phyloP scores from a whole-genome alignment of 2,329 filamentous ascomycete species.

The Knufia fluminis region DNA sequence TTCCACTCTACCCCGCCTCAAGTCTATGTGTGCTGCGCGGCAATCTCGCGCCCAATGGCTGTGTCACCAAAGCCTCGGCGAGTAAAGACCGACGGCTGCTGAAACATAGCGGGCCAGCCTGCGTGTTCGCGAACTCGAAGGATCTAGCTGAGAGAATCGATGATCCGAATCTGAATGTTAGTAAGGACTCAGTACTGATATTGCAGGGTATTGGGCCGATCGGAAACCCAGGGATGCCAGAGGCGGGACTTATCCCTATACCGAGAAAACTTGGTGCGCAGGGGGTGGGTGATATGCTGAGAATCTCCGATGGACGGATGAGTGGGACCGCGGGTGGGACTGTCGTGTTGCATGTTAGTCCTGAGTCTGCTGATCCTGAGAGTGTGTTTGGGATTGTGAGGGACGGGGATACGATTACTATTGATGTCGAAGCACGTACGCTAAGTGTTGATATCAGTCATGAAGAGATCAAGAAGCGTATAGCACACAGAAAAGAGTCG shows the following conservation, averaged over 20 bases:
- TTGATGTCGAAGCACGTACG: slow-evolving; percentile 35
- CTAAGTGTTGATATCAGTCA: slow-evolving; percentile 36
- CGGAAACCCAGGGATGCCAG: slow-evolving; percentile 46
- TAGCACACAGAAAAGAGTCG: slow-evolving; percentile 24
- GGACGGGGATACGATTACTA: slow-evolving; percentile 41
- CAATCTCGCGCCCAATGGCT: slow-evolving; percentile 41
- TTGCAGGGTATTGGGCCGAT: slow-evolving; percentile 43
- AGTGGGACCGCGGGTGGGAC: slow-evolving; percentile 48
- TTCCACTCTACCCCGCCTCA: slow-evolving; percentile 38
- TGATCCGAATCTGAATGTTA: slow-evolving; percentile 35
- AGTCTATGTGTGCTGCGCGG: slow-evolving; percentile 39
- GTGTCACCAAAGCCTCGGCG: slow-evolving; percentile 43
- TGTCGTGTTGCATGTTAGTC: slow-evolving; percentile 45
- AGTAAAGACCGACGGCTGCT: slow-evolving; percentile 40
- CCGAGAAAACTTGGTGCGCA: slow-evolving; percentile 39
- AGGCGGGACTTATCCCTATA: slow-evolving; percentile 44
- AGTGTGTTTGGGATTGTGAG: slow-evolving; percentile 41
- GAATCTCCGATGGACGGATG: slow-evolving; percentile 47
- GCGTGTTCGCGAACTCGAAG: slow-evolving; percentile 41
- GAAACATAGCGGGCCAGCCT: slow-evolving; percentile 36
- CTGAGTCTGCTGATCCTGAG: slow-evolving; percentile 40
- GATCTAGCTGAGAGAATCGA: slow-evolving; percentile 41
- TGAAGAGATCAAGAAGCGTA: slow-evolving; percentile 32
- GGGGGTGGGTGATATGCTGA: slow-evolving; percentile 45
- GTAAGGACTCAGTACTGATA: slow-evolving; percentile 38